phyloP scores from a whole-genome alignment of 2,329 filamentous ascomycete genomes.

The Mycosphaerella arachidis region DNA sequence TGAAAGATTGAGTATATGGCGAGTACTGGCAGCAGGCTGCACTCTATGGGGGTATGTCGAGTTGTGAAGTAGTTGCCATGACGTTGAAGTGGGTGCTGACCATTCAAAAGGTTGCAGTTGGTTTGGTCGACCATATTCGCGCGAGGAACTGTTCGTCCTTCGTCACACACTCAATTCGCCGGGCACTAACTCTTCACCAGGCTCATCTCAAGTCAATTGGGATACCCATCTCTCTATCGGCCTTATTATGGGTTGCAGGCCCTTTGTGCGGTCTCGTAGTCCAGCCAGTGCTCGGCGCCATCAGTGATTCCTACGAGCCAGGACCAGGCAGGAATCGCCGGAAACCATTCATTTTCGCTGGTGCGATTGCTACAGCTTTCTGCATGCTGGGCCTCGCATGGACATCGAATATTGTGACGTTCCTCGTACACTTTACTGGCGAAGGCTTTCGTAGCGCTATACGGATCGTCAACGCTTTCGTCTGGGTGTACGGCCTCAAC shows the following conservation, averaged over 20 bases:
- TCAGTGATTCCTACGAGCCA: neutral
- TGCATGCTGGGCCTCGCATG: conserved; percentile 1
- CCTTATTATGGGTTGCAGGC: neutral
- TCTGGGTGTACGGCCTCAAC: neutral
- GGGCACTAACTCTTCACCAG: neutral
- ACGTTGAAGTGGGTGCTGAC: neutral
- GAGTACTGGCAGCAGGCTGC: neutral
- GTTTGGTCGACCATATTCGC: neutral
- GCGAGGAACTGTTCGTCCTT: neutral
- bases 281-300: neutral
- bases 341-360: conserved; percentile 1
- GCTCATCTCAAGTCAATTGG: neutral
- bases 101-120: neutral
- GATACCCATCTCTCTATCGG: neutral
- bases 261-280: neutral
- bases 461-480: neutral
- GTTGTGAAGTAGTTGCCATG: neutral
- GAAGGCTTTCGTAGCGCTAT: neutral
- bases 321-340: neutral
- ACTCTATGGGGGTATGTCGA: neutral
- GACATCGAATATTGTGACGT: neutral
- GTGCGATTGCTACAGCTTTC: neutral
- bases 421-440: neutral
- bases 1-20: neutral
- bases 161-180: too few species aligned